Evolutionary conservation across 768 basidiomycete species (phyloP).

Genomic region (Suillus spraguei): DNA sequence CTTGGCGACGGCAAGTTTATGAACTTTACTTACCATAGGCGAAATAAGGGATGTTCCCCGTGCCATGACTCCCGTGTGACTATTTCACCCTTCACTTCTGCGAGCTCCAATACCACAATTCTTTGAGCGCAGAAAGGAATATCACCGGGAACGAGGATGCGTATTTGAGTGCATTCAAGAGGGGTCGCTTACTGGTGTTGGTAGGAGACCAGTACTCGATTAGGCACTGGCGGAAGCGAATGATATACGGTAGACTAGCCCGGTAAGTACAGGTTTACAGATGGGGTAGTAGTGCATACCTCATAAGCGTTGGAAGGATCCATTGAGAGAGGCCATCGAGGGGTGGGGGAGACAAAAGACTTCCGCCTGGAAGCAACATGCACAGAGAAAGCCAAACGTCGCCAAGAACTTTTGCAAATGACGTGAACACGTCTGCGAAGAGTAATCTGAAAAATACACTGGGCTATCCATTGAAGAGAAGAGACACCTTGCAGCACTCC

Average conservation of each 20-base stretch:
- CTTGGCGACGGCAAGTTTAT: background rate
- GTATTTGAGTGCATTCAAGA: slow-evolving; percentile 95
- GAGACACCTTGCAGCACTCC: slow-evolving; percentile 75
- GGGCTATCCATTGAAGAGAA: slow-evolving; percentile 60
- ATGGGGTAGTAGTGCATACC: slow-evolving; percentile 49
- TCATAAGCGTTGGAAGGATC: slow-evolving; percentile 85
- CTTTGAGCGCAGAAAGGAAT: slow-evolving; percentile 87
- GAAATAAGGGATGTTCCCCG: slow-evolving; percentile 77
- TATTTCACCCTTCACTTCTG: slow-evolving; percentile 48
- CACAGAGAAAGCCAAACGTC: slow-evolving; percentile 88
- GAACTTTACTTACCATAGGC: slow-evolving; percentile 77
- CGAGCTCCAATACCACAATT: slow-evolving; percentile 61
- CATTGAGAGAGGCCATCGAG: slow-evolving; percentile 68
- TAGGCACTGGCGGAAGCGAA: slow-evolving; percentile 94
- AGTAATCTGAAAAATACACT: slow-evolving; percentile 90
- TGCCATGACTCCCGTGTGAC: slow-evolving; percentile 58
- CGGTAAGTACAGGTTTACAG: slow-evolving; percentile 13
- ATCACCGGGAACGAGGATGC: slow-evolving; percentile 97
- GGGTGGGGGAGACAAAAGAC: slow-evolving; percentile 63
- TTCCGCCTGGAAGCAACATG: slow-evolving; percentile 87
- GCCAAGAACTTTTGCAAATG: slow-evolving; percentile 94
- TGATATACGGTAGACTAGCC: slow-evolving; percentile 76
- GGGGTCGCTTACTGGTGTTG: slow-evolving; percentile 69
- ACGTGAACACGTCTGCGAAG: slow-evolving; percentile 94
- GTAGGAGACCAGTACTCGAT: slow-evolving; percentile 72